Percentiles rank a stretch among this genome's conserved stretches.
These are phyloP conservation scores for Calonectria fujianensis DNA, from an alignment of 2,329 filamentous ascomycete genomes.

Conservation along the genomic window DNA sequence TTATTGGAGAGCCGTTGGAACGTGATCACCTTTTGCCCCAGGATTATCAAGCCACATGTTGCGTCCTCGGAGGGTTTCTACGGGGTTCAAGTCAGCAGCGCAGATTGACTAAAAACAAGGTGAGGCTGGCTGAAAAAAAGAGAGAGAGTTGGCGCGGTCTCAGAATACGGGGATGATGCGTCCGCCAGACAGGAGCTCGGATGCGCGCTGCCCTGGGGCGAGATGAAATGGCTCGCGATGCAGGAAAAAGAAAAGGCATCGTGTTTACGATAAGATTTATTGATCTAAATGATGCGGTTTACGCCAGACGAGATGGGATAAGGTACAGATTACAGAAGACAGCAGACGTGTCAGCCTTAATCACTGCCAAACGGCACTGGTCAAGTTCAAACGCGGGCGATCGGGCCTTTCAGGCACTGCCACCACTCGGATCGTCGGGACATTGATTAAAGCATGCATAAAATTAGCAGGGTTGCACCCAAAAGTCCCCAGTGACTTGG, in stretches of 20 bases:
- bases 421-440: constrained; percentile 18
- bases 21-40: neutral
- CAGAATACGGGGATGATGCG: neutral
- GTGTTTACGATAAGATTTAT: neutral
- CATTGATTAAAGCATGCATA: constrained; percentile 17
- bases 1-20: neutral
- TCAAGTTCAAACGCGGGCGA: constrained; percentile 19
- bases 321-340: constrained; percentile 2
- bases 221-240: neutral
- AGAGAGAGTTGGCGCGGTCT: neutral
- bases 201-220: neutral
- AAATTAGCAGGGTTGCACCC: constrained; percentile 19
- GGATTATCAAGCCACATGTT: constrained; percentile 4
- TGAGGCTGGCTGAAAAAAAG: neutral
- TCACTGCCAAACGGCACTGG: neutral
- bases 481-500: constrained; percentile 9
- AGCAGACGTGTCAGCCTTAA: constrained; percentile 4
- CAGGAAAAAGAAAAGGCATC: neutral
- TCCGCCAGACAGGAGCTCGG: neutral
- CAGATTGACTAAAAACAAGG: neutral
- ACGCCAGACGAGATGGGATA: neutral
- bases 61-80: neutral
- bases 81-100: neutral
- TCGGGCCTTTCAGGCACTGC: constrained; percentile 17
- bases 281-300: neutral